Evolutionary conservation across 2,329 filamentous ascomycete genomes (phyloP).

Genomic region (Colletotrichum ledebouriae): DNA sequence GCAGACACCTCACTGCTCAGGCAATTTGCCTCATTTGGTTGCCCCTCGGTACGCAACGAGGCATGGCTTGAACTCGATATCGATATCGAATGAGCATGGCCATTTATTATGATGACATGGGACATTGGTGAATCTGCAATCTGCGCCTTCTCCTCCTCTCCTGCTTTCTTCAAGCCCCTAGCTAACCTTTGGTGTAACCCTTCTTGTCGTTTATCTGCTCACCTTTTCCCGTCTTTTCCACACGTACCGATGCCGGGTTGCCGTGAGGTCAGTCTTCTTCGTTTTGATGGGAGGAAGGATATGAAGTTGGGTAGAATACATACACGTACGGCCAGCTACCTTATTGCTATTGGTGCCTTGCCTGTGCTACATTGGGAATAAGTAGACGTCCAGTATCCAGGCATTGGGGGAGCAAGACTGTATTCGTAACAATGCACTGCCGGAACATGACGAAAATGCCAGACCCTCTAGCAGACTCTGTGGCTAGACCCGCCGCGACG

Average conservation of each 20-base stretch:
- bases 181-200: background rate
- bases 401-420: constrained; percentile 32
- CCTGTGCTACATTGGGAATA: background rate
- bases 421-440: constrained; percentile 41
- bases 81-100: constrained; percentile 32
- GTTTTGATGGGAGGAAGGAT: background rate
- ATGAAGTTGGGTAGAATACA: no score
- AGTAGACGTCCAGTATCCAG: constrained; percentile 18
- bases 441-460: constrained; percentile 32
- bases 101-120: constrained; percentile 34
- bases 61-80: constrained; percentile 33
- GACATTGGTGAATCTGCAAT: constrained; percentile 9
- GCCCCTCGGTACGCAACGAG: constrained; percentile 16
- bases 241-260: background rate
- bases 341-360: background rate
- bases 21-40: constrained; percentile 27
- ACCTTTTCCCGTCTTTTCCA: constrained; percentile 1
- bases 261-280: background rate
- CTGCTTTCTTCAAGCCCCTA: background rate
- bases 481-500: background rate
- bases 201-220: constrained; percentile 15
- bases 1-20: constrained; percentile 9
- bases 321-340: no score
- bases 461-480: constrained; percentile 1
- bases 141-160: background rate